phyloP scores from a whole-genome alignment of 768 basidiomycete species.

The Hygrocybe punicea region DNA sequence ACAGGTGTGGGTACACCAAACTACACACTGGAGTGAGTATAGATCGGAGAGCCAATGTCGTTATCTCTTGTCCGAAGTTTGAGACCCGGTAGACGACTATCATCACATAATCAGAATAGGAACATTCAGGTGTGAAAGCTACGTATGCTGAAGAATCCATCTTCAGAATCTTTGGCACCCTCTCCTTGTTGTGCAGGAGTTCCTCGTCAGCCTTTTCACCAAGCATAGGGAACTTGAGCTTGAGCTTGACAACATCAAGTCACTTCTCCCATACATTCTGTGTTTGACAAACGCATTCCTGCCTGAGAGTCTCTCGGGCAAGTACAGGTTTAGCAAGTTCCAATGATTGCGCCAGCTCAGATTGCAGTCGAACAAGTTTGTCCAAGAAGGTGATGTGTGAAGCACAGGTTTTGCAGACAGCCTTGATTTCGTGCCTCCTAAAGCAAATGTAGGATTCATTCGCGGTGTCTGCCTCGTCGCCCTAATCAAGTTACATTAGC shows the following conservation, averaged over 20 bases:
- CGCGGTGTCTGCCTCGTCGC: slow-evolving; percentile 83
- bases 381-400: slow-evolving; percentile 88
- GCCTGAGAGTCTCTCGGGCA: slow-evolving; percentile 73
- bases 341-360: slow-evolving; percentile 67
- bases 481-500: slow-evolving; percentile 41
- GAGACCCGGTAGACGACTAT: slow-evolving; percentile 47
- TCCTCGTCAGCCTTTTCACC: slow-evolving; percentile 69
- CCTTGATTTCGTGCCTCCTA: slow-evolving; percentile 90
- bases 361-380: slow-evolving; percentile 76
- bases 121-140: neutral
- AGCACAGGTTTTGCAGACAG: slow-evolving; percentile 89
- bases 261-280: slow-evolving; percentile 77
- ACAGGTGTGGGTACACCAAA: no score
- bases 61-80: slow-evolving; percentile 52
- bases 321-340: slow-evolving; percentile 70
- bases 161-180: slow-evolving; percentile 58
- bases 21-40: no score
- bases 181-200: slow-evolving; percentile 67
- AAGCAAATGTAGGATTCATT: slow-evolving; percentile 98
- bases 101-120: slow-evolving; percentile 12
- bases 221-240: slow-evolving; percentile 65
- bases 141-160: slow-evolving; percentile 23
- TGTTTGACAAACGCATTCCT: slow-evolving; percentile 55
- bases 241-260: slow-evolving; percentile 69
- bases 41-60: slow-evolving; percentile 31